Percentiles rank a stretch among this genome's conserved stretches.
phyloP scores from a whole-genome alignment of 371 early-diverging fungal species.

The Apophysomyces sp. region DNA sequence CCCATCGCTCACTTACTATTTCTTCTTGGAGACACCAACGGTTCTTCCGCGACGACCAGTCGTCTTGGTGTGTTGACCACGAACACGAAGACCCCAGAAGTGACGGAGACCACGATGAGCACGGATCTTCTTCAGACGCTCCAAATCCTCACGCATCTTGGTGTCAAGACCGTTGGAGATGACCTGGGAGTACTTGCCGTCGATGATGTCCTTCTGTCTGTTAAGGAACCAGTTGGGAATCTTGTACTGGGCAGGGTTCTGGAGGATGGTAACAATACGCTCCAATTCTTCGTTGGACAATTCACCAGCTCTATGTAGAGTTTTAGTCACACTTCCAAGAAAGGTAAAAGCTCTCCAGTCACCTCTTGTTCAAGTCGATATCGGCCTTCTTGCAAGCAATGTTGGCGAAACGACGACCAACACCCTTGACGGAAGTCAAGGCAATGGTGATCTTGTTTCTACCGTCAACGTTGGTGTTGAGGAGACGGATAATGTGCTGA shows the following conservation, averaged over 20 bases:
- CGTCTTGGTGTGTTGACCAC: constrained; percentile 97
- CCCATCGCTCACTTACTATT: constrained; percentile 44
- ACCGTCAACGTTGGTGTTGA: constrained; percentile 99
- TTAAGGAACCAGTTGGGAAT: constrained; percentile 99
- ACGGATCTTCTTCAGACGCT: constrained; percentile 97
- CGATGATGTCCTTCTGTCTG: constrained; percentile 96
- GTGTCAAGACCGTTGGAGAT: constrained; percentile 95
- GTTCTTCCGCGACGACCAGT: constrained; percentile 97
- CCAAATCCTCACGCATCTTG: constrained; percentile 96
- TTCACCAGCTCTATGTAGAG: constrained; percentile 90
- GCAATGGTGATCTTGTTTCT: constrained; percentile 95
- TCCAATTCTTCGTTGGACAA: constrained; percentile 91
- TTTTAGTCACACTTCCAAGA: neutral
- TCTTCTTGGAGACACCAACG: constrained; percentile 99
- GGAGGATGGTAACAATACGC: constrained; percentile 86
- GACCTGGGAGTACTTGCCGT: constrained; percentile 93
- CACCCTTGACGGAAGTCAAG: constrained; percentile 97
- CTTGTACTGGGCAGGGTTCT: constrained; percentile 93
- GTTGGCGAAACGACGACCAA: constrained; percentile 98
- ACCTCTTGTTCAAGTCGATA: constrained; percentile 93
- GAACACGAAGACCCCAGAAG: constrained; percentile 94
- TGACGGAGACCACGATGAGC: constrained; percentile 94
- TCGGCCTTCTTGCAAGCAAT: constrained; percentile 98
- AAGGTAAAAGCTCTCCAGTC: constrained; percentile 41
- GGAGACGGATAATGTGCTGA: constrained; percentile 99